A percentile compares a stretch with the other conserved stretches of the same genome.
These are phyloP conservation scores for Zygosaccharomyces pseudorouxii DNA, from an alignment of 805 yeast genomes.

Conservation along the genomic window DNA sequence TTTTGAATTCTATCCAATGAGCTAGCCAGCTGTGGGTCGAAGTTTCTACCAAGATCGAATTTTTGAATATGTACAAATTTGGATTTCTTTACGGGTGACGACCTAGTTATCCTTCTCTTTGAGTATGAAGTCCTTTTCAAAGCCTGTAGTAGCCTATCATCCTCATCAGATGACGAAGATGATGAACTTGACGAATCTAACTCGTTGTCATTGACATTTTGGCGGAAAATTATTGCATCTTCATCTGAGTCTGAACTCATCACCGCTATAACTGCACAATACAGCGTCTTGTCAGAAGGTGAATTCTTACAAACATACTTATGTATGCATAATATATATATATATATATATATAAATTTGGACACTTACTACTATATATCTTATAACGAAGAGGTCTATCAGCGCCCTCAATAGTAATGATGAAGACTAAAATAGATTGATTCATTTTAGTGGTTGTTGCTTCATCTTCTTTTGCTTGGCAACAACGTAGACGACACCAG, in stretches of 20 bases:
- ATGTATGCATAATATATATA: neutral
- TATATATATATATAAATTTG: neutral
- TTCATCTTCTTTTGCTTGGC: slow-evolving; percentile 84
- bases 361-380: neutral
- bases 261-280: neutral
- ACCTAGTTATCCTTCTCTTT: neutral
- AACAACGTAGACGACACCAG: slow-evolving; percentile 93
- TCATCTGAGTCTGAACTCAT: neutral
- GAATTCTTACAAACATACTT: neutral
- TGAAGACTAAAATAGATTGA: neutral
- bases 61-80: slow-evolving; percentile 12
- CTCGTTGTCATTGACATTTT: neutral
- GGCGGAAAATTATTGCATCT: neutral
- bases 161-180: neutral
- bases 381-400: slow-evolving; percentile 1
- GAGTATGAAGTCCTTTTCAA: neutral
- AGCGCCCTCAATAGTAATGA: neutral
- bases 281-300: too few species aligned
- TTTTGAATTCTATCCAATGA: slow-evolving; percentile 12
- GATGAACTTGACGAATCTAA: neutral
- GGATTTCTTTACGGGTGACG: neutral
- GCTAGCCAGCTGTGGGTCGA: slow-evolving; percentile 16
- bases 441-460: slow-evolving; percentile 13
- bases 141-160: neutral
- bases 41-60: slow-evolving; percentile 22